Percentiles rank a stretch among this genome's conserved stretches.
These are phyloP conservation scores for Epipyxis sp. DNA, from an alignment of 108 stramenopile species.

Conservation along the genomic window DNA sequence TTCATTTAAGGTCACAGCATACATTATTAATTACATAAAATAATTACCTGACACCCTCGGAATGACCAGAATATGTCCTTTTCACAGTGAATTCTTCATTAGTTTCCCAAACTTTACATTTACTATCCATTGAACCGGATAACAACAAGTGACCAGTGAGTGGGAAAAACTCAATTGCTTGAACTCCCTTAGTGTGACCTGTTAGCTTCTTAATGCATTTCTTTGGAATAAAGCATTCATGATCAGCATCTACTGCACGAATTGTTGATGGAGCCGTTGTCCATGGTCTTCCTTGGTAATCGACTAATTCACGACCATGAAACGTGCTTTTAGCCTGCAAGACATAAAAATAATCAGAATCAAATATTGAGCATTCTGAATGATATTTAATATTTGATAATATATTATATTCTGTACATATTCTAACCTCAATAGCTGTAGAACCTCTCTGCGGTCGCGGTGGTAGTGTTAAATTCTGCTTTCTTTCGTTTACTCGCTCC, in stretches of 20 bases:
- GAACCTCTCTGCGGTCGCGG: constrained; percentile 28
- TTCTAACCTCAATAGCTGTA: background rate
- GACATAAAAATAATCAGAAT: too few species aligned
- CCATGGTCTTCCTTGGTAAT: constrained; percentile 94
- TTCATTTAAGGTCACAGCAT: background rate
- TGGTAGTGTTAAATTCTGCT: background rate
- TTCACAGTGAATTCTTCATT: constrained; percentile 46
- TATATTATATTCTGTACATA: too few species aligned
- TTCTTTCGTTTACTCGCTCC: constrained; percentile 23
- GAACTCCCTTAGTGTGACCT: constrained; percentile 90
- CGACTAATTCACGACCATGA: constrained; percentile 74
- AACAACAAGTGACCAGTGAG: constrained; percentile 91
- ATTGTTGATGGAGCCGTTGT: constrained; percentile 75
- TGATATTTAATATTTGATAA: too few species aligned
- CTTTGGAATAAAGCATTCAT: constrained; percentile 87
- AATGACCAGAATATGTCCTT: constrained; percentile 90
- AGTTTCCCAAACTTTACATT: constrained; percentile 79
- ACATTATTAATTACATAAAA: too few species aligned
- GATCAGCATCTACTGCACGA: constrained; percentile 56
- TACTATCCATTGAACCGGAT: constrained; percentile 86
- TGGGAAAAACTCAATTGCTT: constrained; percentile 92
- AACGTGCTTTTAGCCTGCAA: constrained; percentile 63
- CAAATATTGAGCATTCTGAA: too few species aligned
- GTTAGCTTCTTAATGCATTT: constrained; percentile 83
- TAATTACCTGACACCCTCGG: constrained; percentile 81